Evolutionary conservation across 352 stramenopile genomes (phyloP), one percentile per base, ranked within the genome.

Genomic region (Nothophytophthora sp.): DNA sequence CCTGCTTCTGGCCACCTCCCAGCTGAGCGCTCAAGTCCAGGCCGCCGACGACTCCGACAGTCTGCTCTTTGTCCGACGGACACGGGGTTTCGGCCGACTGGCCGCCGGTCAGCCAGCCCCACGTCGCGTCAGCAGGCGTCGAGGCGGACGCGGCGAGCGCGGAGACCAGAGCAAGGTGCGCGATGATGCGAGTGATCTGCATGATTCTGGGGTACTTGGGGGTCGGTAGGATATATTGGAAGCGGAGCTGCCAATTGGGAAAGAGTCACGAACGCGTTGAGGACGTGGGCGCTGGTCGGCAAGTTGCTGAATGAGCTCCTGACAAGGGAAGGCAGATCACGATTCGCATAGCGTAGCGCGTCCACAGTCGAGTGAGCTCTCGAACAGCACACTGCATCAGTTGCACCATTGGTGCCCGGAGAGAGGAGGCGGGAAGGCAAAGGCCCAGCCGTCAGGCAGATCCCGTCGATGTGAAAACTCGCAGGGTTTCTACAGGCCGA

Each of bases 111-210:
- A 18, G 28, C 38, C 28, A 30, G 23, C 23, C 19, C 29, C 39
- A 50, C 20, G 50, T 18, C 16, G 57, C 63, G 20, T 55, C 38
- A 12, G 39, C 18, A 15, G 52, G 43, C 35, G 18, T 38, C 13
- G 48, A 30, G 36, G 35, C 59, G 16, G 35, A 48, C n/a, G 50
- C 22, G 24, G 47, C 43, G 30, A 67, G n/a, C 16, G 57, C 52
- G 2, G 43, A 50, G 10, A 37, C 48, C 33, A 72, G 54, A 35
- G 54, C 53, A 38, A 60, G 39, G 48, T 68, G 43, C 19, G 62
- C 52, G 40, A 72, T 37, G 48, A 67, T 36, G 30, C 52, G 47
- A n/a, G 38, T 11, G 29, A 72, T 54, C 43, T 72, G 65, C 62
- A 72, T 72, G 37, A 28, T 40, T 41, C 19, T 49, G 40, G 46